Base-by-base conservation (phyloP, 352 stramenopile species). In the Blastocystis sp. region DNA sequence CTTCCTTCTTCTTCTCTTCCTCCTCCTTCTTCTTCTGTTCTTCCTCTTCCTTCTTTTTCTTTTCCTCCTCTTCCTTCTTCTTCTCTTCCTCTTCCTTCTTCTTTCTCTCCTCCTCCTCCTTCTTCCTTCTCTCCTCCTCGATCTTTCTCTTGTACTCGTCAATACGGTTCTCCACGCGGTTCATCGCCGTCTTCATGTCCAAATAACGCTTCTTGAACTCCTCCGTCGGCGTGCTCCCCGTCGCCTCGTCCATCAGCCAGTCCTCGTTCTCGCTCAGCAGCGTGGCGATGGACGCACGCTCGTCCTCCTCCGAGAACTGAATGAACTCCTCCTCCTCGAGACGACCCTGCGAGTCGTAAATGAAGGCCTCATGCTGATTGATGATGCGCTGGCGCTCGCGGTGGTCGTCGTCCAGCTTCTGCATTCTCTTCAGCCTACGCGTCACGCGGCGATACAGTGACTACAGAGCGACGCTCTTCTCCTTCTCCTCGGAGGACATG, bases 11-110 rank as follows among this genome's bases (percentile, higher is more conserved):
- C 37, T 35, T n/a, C 24, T 91, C 81, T 2, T 91, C 91, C 60
- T 92, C 91, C 29, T 12, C 90, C 62, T 92, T 90, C 41, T 62
- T 78, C 39, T 91, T 88, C 24, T 90, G 91, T 35, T 90, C 88
- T 77, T 62, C 41, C 29, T 60, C 37, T 65, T 92, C 82, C 90
- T 92, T 89, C 13, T 24, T 59, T 50, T 93, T n/a, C 24, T 80
- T 31, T 24, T 77, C 62, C n/a, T 37, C 63, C 35, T 88, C 78
- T 41, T 88, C 79, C 60, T 69, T 71, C 19, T 61, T 62, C 88
- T 91, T 90, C 55, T 90, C 77, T 74, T 90, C 88, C 39, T 90
- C 88, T 51, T 91, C 88, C 45, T 90, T 85, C 70, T 60, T 62
- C 55, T 90, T 90, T 24, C 35, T 65, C 16, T 90, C 88, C 12